Conservation (phyloP, 495 filamentous ascomycete species). For the Penicillium alfredii region DNA sequence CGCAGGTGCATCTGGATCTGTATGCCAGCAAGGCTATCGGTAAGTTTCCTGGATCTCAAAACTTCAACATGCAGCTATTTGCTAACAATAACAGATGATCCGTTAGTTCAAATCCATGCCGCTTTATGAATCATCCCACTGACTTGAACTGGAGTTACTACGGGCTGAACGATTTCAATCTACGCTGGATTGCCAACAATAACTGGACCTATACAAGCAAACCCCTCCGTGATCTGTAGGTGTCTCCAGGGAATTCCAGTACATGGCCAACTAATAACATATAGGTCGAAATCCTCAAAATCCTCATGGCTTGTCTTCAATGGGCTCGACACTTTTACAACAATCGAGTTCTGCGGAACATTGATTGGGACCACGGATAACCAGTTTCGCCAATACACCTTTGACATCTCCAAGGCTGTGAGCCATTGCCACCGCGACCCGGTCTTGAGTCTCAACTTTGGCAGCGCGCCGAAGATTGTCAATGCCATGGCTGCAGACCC, state of each 20-base stretch:
- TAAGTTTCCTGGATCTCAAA: constrained; percentile 11
- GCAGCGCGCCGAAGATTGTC: constrained; percentile 49
- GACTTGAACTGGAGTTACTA: constrained; percentile 31
- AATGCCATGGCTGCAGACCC: constrained; percentile 50
- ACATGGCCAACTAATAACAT: too few relatives aligned
- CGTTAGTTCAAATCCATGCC: constrained; percentile 28
- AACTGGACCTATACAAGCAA: constrained; percentile 63
- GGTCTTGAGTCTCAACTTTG: constrained; percentile 48
- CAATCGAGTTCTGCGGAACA: constrained; percentile 54
- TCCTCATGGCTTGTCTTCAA: constrained; percentile 56
- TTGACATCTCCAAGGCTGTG: constrained; percentile 53
- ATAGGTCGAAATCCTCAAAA: constrained; percentile 19
- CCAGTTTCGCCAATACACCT: constrained; percentile 68
- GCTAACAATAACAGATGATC: constrained; percentile 36
- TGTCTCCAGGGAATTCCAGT: too few relatives aligned
- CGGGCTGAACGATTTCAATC: constrained; percentile 56
- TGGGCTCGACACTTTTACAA: constrained; percentile 61
- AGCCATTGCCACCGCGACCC: constrained; percentile 37
- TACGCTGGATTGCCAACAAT: constrained; percentile 53
- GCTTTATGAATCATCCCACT: constrained; percentile 1
- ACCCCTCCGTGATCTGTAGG: constrained; percentile 43
- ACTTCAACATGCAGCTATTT: neutral
- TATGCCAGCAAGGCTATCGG: constrained; percentile 46
- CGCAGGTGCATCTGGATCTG: constrained; percentile 58
- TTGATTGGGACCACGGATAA: constrained; percentile 61